phyloP scores from a whole-genome alignment of 2,329 filamentous ascomycete species.

The Neoarthrinium moseri region DNA sequence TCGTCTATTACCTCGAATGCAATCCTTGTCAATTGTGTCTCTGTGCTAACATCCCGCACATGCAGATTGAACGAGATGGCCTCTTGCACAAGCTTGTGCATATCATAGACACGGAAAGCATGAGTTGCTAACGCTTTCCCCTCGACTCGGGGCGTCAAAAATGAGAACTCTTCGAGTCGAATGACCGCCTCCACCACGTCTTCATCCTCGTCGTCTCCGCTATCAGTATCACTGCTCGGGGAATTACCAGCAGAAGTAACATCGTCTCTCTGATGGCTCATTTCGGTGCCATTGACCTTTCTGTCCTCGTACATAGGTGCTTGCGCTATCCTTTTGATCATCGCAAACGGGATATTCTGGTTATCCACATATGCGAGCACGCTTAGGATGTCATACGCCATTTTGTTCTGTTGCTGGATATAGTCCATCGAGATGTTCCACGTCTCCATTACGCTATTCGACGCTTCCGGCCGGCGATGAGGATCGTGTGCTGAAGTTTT shows the following conservation, averaged over 20 bases:
- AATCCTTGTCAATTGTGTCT: neutral
- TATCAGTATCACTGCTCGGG: neutral
- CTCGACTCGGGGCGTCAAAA: slow-evolving; percentile 19
- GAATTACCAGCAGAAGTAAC: too few relatives aligned
- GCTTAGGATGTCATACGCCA: slow-evolving; percentile 27
- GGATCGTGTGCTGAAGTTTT: slow-evolving; percentile 21
- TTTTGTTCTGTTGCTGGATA: slow-evolving; percentile 24
- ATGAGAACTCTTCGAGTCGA: slow-evolving; percentile 32
- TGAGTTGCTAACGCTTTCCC: neutral
- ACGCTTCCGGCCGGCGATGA: slow-evolving; percentile 23
- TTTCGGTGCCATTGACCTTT: neutral
- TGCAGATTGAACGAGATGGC: slow-evolving; percentile 19
- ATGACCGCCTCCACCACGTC: slow-evolving; percentile 17
- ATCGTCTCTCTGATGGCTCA: too few relatives aligned
- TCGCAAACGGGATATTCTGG: slow-evolving; percentile 25
- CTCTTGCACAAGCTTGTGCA: slow-evolving; percentile 31
- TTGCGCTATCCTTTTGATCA: slow-evolving; percentile 20
- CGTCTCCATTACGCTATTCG: slow-evolving; percentile 32
- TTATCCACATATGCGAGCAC: slow-evolving; percentile 31
- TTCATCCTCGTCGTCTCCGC: neutral
- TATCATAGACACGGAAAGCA: slow-evolving; percentile 20
- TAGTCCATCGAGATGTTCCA: slow-evolving; percentile 32
- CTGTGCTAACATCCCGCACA: neutral
- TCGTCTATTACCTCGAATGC: neutral
- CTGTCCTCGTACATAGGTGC: neutral